Conservation (phyloP, 2,329 filamentous ascomycete species). For the Fusarium pseudoanthophilum region DNA sequence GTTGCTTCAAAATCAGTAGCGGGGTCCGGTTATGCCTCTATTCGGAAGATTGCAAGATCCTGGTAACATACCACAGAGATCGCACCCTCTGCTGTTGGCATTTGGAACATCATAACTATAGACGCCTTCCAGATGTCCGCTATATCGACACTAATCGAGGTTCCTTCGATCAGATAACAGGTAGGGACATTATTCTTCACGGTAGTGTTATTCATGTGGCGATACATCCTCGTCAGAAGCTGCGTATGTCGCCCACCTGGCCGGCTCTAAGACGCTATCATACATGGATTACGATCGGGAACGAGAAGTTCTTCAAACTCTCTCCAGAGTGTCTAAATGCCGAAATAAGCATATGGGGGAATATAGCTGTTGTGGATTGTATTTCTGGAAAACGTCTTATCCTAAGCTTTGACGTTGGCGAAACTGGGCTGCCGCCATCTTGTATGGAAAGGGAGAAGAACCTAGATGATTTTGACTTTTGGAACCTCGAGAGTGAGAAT, state of each 20-base stretch:
- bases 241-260: too few species aligned
- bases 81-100: accelerated
- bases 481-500: too few species aligned
- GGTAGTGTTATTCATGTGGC: neutral
- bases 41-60: neutral
- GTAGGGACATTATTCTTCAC: too few species aligned
- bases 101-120: neutral
- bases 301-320: neutral
- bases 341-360: accelerated
- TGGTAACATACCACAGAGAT: accelerated
- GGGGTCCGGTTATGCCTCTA: neutral
- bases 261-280: too few species aligned
- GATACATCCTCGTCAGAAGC: too few species aligned
- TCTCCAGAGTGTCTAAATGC: neutral
- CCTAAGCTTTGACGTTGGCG: too few species aligned
- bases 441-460: too few species aligned
- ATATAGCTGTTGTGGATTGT: accelerated
- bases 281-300: neutral
- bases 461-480: too few species aligned
- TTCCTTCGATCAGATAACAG: accelerated
- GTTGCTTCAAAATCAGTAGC: neutral
- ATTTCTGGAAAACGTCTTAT: neutral
- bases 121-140: accelerated
- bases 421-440: too few species aligned
- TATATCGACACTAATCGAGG: accelerated